Evolutionary conservation across 1,284 basidiomycete species (phyloP), one percentile per base, ranked within the genome.

Genomic region (Moniliella sp.): DNA sequence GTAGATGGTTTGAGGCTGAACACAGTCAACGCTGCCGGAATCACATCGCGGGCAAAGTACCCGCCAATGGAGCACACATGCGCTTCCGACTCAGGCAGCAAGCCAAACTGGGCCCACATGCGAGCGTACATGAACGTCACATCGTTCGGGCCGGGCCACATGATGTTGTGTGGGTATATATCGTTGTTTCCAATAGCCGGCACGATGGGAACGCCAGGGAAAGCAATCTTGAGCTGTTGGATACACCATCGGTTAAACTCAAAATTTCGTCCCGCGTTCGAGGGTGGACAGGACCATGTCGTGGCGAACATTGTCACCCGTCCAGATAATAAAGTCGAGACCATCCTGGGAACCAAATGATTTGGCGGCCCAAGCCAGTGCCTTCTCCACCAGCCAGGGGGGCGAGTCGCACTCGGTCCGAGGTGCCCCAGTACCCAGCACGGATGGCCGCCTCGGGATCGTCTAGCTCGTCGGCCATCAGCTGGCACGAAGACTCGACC

Each of bases 1-100:
- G 62, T 82, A 91, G 62, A 91, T 70, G 1, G 83, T 86, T 88
- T 91, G 38, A 91, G 64, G 44, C 75, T 77, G 55, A 91, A 74
- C 28, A 77, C 79, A 4, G 79, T 78, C 12, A 88, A 54, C 33
- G 69, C 57, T 47, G 74, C 68, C 1, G 77, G 75, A 15, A 88
- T 71, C 18, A 88, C 75, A 53, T 91, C 82, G 21, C 70, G 67
- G 3, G 77, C 70, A 52, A 70, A 91, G 64, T 88, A 88, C 17
- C 75, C 81, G 5, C 83, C 63, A 4, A 50, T 41, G 5, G 52
- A 45, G 32, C 64, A 62, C 3, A 57, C 53, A 59, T 82, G 76
- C 33, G 72, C 71, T 36, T 76, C 69, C 27, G 74, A 72, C 54
- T 78, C 75, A 1, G 83, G 84, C 32, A 93, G 76, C 53, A 80